Evolutionary conservation across 2,329 filamentous ascomycete genomes (phyloP).

Genomic region (Colletotrichum tanaceti): DNA sequence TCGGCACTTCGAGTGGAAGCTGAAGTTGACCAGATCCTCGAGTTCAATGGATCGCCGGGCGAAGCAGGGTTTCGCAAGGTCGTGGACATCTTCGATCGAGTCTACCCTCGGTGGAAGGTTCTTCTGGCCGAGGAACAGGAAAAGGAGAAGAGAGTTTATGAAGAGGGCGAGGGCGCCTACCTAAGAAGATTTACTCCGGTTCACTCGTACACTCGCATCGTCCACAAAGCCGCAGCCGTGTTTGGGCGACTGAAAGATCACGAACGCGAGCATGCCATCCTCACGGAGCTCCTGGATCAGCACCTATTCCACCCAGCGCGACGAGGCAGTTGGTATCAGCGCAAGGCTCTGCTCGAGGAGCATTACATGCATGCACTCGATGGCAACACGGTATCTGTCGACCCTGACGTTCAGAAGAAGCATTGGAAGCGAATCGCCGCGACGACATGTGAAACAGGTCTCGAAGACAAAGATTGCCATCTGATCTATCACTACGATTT

Average conservation of each 20-base stretch:
- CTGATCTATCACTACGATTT: conserved; percentile 94
- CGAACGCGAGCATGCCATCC: conserved; percentile 77
- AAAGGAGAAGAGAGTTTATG: conserved; percentile 82
- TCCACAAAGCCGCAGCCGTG: conserved; percentile 86
- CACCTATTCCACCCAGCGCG: conserved; percentile 86
- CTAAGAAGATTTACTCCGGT: conserved; percentile 89
- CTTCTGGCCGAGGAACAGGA: conserved; percentile 79
- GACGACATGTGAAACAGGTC: conserved; percentile 83
- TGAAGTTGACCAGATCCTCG: conserved; percentile 82
- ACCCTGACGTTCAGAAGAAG: conserved; percentile 73
- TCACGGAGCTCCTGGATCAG: conserved; percentile 82
- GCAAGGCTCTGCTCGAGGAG: conserved; percentile 93
- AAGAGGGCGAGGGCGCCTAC: conserved; percentile 88
- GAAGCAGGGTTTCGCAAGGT: conserved; percentile 75
- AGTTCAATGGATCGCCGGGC: conserved; percentile 78
- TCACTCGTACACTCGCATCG: conserved; percentile 92
- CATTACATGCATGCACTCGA: conserved; percentile 84
- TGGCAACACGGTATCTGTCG: conserved; percentile 52
- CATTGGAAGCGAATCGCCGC: conserved; percentile 84
- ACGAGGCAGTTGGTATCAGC: conserved; percentile 93
- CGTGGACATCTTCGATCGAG: conserved; percentile 76
- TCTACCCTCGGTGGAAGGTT: conserved; percentile 83
- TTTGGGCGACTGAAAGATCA: conserved; percentile 87
- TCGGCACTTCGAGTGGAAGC: conserved; percentile 84
- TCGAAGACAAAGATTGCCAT: conserved; percentile 91